phyloP scores from a whole-genome alignment of 441 rosid species.

The Euphorbia celastroides region DNA sequence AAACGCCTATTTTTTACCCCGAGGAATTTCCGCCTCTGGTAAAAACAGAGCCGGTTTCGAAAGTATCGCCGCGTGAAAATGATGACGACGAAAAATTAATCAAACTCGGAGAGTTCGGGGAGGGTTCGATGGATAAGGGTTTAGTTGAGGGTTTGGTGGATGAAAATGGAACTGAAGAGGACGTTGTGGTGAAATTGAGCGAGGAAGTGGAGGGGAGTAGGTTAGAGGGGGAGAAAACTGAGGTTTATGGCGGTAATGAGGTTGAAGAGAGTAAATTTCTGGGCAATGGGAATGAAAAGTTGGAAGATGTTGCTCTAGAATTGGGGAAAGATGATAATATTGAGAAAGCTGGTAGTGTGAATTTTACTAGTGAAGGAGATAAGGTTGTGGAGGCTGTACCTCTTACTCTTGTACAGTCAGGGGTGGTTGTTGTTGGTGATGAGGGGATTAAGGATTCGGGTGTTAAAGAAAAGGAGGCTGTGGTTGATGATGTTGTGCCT shows the following conservation, averaged over 20 bases:
- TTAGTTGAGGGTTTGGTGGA: conserved; percentile 22
- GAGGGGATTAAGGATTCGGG: conserved; percentile 31
- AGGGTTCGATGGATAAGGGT: conserved; percentile 21
- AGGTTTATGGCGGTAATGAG: too few species aligned
- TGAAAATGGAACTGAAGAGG: conserved; percentile 28
- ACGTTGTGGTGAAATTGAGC: conserved; percentile 20
- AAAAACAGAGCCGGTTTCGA: conserved; percentile 24
- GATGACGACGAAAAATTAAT: conserved; percentile 23
- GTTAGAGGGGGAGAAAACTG: conserved; percentile 21
- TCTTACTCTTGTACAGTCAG: conserved; percentile 26
- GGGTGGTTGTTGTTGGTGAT: conserved; percentile 38
- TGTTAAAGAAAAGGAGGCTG: conserved; percentile 24
- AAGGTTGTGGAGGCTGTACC: conserved; percentile 17
- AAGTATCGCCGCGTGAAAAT: conserved; percentile 13
- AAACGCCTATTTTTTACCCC: conserved; percentile 19
- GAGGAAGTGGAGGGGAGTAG: conserved; percentile 11
- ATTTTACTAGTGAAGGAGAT: conserved; percentile 12
- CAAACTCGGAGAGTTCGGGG: conserved; percentile 19
- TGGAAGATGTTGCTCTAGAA: conserved; percentile 17
- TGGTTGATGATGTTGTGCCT: conserved; percentile 20
- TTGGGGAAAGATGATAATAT: conserved; percentile 18
- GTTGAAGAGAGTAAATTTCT: conserved; percentile 6
- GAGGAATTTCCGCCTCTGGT: conserved; percentile 21
- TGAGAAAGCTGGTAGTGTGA: conserved; percentile 29
- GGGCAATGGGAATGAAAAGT: conserved; percentile 20